Base-by-base conservation (phyloP, 495 filamentous ascomycete genomes). In the Evernia prunastri region DNA sequence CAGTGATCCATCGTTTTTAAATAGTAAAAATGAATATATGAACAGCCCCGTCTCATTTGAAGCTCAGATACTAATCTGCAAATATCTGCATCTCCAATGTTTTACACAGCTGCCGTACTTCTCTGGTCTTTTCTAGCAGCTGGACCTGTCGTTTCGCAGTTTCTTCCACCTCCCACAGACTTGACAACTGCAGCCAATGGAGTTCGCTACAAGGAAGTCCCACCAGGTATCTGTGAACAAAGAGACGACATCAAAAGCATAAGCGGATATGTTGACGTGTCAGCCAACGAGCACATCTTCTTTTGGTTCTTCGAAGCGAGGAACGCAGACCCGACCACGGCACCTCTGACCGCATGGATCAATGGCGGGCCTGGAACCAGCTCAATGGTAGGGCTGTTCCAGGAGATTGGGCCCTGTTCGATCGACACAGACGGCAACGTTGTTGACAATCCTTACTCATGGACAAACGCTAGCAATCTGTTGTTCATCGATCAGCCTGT, bases 401-500 rank as follows among this genome's bases (percentile, higher is more conserved):
- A 84, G 64, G 85, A 88, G 68, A 83, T 84, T 68, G 86, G 85
- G 0, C 86, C 86, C 4, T 88, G 86, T 66, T 70, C 74, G n/a
- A 75, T 83, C 37, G 80, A 83, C 60, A 74, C 74, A 10, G 75
- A 81, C 54, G 79, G 75, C 31, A 83, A 84, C 66, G 83, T 82
- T 4, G 70, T 71, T 1, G 64, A 78, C 57, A 83, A 82, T 51
- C 74, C 74, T 8, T 76, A 78, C 64, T 78, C 75, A 54, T 84
- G 72, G 64, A 81, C 79, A 67, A 74, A 76, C 33, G 76, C 75
- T 43, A 74, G 74, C 67, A 72, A 72, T 39, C 69, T 73, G 63
- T 67, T 73, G 3, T 89, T 84, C 68, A 78, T 89, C 58, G 85
- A 87, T 65, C 82, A 89, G 72, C 86, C 86, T 3, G 82, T 80